Percentiles rank a stretch among this genome's conserved stretches.
These are phyloP conservation scores for Aspergillus heteromorphus DNA, from an alignment of 495 filamentous ascomycete species.

Conservation along the genomic window DNA sequence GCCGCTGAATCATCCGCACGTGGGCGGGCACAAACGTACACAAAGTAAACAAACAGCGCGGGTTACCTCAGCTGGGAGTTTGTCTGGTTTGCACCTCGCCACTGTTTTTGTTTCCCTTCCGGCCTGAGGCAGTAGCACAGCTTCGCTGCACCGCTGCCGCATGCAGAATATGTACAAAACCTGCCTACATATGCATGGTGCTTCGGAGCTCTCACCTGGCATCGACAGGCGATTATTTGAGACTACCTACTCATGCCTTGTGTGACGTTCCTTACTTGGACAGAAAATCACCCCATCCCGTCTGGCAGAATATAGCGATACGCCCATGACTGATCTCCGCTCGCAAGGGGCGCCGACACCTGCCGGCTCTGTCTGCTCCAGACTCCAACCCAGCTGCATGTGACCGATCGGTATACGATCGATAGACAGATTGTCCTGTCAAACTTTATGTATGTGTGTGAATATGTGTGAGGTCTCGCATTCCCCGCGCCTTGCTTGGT, in stretches of 20 bases:
- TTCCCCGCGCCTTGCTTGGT: not conserved
- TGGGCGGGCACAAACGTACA: not conserved
- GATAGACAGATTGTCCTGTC: not conserved
- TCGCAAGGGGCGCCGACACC: not conserved
- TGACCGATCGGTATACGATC: not conserved
- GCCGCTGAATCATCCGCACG: not conserved
- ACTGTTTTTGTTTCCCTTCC: too few relatives aligned
- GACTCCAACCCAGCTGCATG: not conserved
- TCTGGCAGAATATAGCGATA: not conserved
- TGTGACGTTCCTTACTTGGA: not conserved
- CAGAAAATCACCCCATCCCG: not conserved
- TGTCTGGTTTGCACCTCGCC: not conserved
- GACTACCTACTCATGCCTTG: not conserved
- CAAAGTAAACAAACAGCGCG: too few relatives aligned
- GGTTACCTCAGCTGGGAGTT: not conserved
- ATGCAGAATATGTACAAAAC: not conserved
- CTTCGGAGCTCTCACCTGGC: not conserved
- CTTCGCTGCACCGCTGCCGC: not conserved
- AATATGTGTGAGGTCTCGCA: not conserved
- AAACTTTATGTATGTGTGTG: not conserved
- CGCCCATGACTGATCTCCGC: not conserved
- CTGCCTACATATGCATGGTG: not conserved
- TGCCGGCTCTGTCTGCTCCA: not conserved
- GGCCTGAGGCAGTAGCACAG: too few relatives aligned
- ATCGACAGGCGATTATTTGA: not conserved